These are phyloP conservation scores for Globisporangium nagaii DNA, from an alignment of 352 stramenopile species.

Conservation along the genomic window DNA sequence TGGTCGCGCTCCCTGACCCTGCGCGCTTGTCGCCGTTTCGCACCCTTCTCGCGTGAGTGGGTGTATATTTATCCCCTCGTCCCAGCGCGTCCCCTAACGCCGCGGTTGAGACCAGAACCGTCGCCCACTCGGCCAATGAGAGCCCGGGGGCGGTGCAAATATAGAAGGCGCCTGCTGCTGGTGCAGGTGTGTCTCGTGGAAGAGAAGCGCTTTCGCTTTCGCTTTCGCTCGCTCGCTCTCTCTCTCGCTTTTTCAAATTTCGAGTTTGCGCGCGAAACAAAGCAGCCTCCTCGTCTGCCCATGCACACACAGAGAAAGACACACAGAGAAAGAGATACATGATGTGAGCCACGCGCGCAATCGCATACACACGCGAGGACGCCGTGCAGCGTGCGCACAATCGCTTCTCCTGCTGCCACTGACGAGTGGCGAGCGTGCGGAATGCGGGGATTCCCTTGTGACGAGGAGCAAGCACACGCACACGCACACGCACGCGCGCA, in stretches of 20 bases:
- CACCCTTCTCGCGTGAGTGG: background rate
- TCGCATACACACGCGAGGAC: background rate
- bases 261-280: constrained; percentile 6
- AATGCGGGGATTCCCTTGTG: no score
- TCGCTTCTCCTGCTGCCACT: no score
- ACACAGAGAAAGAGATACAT: no score
- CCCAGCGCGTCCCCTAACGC: background rate
- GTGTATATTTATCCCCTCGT: constrained; percentile 1
- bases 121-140: background rate
- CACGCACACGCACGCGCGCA: no score
- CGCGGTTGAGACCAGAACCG: background rate
- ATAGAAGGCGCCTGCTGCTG: no score
- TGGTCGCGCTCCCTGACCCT: background rate
- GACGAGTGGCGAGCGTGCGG: no score
- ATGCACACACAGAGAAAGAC: no score
- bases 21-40: constrained; percentile 13
- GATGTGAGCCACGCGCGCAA: background rate
- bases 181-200: no score
- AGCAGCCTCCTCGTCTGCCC: background rate
- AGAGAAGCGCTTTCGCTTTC: no score
- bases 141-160: background rate
- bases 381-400: no score
- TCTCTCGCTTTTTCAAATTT: background rate
- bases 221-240: no score
- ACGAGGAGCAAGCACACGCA: no score